Evolutionary conservation across 768 basidiomycete species (phyloP), one percentile per base, ranked within the genome.

Genomic region (Cystobasidiopsis lactophilus): DNA sequence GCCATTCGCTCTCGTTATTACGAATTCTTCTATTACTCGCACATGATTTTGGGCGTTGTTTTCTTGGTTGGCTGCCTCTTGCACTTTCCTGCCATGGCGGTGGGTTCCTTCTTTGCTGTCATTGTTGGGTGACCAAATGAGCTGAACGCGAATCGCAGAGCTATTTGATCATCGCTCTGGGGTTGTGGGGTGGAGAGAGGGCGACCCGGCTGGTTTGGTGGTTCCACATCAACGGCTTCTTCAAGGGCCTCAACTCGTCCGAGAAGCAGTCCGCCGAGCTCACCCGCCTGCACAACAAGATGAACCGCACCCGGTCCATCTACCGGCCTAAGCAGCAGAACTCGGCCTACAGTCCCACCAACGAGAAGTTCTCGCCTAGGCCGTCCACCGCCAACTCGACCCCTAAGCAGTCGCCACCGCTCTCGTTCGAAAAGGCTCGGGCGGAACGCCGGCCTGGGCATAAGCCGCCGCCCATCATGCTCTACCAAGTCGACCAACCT

Each of bases 21-120:
- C 61, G 75, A 81, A 63, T 59, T 69, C 5, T 84, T 84, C 68
- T 82, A 79, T 60, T 66, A 72, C 55, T 59, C 73, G 21, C 82
- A 84, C 61, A 64, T 84, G 38, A 60, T 77, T 30, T 70, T 81
- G 24, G 75, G 77, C 30, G 73, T 80, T 38, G 62, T 72, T n/a
- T 77, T 75, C 39, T 68, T 84, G 40, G 66, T 76, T 40, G 68
- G 73, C 52, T 71, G 77, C 3, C 77, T 75, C 18, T 64, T 83
- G 0, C 82, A 84, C 61, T 78, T 81, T 60, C 52, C 43, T 35
- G 19, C 35, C 50, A 21, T 52, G 40, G 39, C 41, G 45, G 27
- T 57, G 56, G 38, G 54, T 23, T 18, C 47, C 44, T 33, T 7
- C 19, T n/a, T 21, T 37, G 31, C 31, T 9, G 7, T 50, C 18